Percentiles rank a stretch among this genome's conserved stretches.
These are phyloP conservation scores for Blastobotrys americana DNA, from an alignment of 805 yeast species.

Conservation along the genomic window DNA sequence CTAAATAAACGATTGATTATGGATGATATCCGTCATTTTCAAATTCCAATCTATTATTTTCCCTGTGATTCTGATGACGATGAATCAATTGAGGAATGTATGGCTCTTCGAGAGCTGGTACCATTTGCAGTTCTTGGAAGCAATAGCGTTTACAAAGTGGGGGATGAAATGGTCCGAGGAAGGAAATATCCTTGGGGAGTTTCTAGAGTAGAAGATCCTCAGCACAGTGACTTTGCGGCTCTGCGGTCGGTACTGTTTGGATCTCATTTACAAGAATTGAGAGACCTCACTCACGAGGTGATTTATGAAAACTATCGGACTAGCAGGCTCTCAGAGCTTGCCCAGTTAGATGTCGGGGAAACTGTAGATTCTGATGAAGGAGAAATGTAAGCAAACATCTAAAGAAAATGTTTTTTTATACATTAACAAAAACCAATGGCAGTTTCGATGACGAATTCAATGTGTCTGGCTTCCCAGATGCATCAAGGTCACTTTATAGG, in stretches of 20 bases:
- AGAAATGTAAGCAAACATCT: slow-evolving; percentile 1
- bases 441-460: neutral
- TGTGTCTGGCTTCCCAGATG: slow-evolving; percentile 1
- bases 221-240: slow-evolving; percentile 33
- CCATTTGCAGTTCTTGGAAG: slow-evolving; percentile 64
- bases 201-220: slow-evolving; percentile 39
- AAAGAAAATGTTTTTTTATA: no score
- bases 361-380: neutral
- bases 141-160: slow-evolving; percentile 31
- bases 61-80: slow-evolving; percentile 44
- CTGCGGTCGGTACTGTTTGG: slow-evolving; percentile 69
- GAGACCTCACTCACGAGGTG: slow-evolving; percentile 72
- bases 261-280: slow-evolving; percentile 49
- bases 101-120: slow-evolving; percentile 38
- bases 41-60: slow-evolving; percentile 68
- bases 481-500: slow-evolving; percentile 1
- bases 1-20: slow-evolving; percentile 67
- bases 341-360: neutral
- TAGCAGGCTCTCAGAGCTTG: slow-evolving; percentile 48
- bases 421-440: neutral
- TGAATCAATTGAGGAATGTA: slow-evolving; percentile 34
- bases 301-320: slow-evolving; percentile 48
- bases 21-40: slow-evolving; percentile 64
- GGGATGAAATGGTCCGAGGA: slow-evolving; percentile 37
- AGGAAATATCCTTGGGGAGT: slow-evolving; percentile 64